phyloP scores from a whole-genome alignment of 345 rosid species.

The Clausena lansium region DNA sequence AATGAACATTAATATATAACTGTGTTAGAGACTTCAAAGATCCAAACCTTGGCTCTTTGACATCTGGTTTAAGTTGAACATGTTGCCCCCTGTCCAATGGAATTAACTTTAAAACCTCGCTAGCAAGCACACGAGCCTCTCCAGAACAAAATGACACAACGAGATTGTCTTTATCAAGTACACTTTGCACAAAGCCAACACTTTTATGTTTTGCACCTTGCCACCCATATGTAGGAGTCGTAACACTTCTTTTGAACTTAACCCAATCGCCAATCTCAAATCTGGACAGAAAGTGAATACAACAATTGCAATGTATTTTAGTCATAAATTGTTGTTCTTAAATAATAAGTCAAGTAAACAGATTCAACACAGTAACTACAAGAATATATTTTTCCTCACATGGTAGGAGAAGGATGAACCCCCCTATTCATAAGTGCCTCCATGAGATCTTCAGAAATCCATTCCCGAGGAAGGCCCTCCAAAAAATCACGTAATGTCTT shows the following conservation, averaged over 20 bases:
- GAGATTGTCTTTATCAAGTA: conserved; percentile 68
- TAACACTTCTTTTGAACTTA: conserved; percentile 79
- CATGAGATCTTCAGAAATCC: conserved; percentile 97
- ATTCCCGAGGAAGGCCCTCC: conserved; percentile 96
- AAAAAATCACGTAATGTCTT: conserved; percentile 83
- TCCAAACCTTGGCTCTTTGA: conserved; percentile 89
- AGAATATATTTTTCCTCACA: conserved; percentile 45
- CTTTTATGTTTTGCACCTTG: conserved; percentile 88
- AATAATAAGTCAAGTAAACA: background rate
- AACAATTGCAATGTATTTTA: background rate
- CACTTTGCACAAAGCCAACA: conserved; percentile 93
- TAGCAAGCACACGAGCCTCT: conserved; percentile 77
- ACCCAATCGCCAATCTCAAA: conserved; percentile 97
- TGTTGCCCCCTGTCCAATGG: conserved; percentile 97
- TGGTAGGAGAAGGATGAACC: conserved; percentile 81
- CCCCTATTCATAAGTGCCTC: conserved; percentile 79
- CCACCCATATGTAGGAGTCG: conserved; percentile 79
- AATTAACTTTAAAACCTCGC: conserved; percentile 82
- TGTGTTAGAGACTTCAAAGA: conserved; percentile 8
- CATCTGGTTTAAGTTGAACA: conserved; percentile 72
- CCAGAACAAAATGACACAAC: conserved; percentile 88
- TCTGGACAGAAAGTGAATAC: conserved; percentile 33
- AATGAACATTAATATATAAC: background rate
- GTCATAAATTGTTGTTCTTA: background rate
- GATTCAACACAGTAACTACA: conserved; percentile 17